Percentiles rank a stretch among this genome's conserved stretches.
phyloP scores from a whole-genome alignment of 2,329 filamentous ascomycete species.

The Dactylellina parvicollis region DNA sequence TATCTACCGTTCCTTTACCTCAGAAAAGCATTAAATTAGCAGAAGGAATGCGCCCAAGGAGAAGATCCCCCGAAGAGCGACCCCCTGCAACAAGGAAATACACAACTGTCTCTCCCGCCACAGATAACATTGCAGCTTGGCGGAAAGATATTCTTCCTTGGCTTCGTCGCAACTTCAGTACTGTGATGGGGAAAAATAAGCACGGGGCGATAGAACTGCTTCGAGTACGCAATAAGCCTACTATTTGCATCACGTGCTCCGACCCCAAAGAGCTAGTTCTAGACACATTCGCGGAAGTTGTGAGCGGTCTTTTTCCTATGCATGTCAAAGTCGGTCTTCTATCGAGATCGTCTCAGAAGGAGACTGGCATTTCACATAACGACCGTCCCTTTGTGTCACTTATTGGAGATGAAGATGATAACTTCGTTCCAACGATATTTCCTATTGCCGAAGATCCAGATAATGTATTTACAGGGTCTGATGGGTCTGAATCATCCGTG shows the following conservation, averaged over 20 bases:
- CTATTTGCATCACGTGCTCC: slow-evolving; percentile 54
- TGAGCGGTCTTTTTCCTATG: slow-evolving; percentile 51
- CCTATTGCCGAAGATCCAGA: not conserved
- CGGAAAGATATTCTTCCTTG: slow-evolving; percentile 51
- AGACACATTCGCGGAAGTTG: slow-evolving; percentile 51
- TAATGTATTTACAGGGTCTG: not conserved
- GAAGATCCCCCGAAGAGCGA: slow-evolving; percentile 38
- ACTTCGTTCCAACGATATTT: not conserved
- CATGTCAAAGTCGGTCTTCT: slow-evolving; percentile 52
- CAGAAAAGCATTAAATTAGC: slow-evolving; percentile 20
- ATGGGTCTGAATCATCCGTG: too few species aligned
- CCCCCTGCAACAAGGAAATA: slow-evolving; percentile 48
- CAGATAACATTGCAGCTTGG: slow-evolving; percentile 49
- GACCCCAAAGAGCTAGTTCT: slow-evolving; percentile 48
- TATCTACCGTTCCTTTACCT: not conserved
- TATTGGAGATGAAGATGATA: not conserved
- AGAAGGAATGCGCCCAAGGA: slow-evolving; percentile 34
- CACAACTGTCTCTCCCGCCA: slow-evolving; percentile 44
- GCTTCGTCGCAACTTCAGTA: slow-evolving; percentile 52
- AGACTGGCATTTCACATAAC: not conserved
- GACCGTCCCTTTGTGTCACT: slow-evolving; percentile 4
- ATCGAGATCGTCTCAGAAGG: slow-evolving; percentile 27
- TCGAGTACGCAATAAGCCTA: slow-evolving; percentile 49
- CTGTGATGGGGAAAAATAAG: slow-evolving; percentile 53
- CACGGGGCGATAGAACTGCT: slow-evolving; percentile 52